Percentiles rank a stretch among this genome's conserved stretches.
phyloP scores from a whole-genome alignment of 2,329 filamentous ascomycete species.

The Phyllosticta capitalensis region DNA sequence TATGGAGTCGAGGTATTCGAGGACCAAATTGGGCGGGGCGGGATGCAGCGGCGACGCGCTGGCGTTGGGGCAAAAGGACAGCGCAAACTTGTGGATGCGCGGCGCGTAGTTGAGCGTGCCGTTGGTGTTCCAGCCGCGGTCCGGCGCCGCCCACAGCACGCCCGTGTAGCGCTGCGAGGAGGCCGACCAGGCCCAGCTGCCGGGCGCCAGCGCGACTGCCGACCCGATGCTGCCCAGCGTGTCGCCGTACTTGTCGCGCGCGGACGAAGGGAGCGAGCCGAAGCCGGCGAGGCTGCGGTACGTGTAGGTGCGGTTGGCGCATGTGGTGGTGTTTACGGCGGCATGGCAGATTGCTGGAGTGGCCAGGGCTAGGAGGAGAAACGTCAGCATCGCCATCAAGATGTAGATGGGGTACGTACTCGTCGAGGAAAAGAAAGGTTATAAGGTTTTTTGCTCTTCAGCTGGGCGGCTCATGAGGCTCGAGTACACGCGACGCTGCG shows the following conservation, averaged over 20 bases:
- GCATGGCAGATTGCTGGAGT: neutral
- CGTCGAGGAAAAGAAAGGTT: too few relatives aligned
- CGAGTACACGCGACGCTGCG: neutral
- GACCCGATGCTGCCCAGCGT: constrained; percentile 60
- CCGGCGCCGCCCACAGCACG: constrained; percentile 53
- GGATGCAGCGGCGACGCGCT: constrained; percentile 44
- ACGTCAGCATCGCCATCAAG: neutral
- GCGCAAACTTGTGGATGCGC: constrained; percentile 57
- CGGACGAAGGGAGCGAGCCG: constrained; percentile 51
- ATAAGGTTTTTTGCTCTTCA: too few relatives aligned
- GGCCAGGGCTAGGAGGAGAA: neutral
- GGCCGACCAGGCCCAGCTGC: constrained; percentile 47
- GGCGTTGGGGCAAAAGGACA: constrained; percentile 47
- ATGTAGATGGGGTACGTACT: too few relatives aligned
- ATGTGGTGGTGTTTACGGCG: constrained; percentile 31
- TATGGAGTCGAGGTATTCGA: constrained; percentile 56
- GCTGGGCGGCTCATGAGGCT: neutral
- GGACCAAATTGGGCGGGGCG: constrained; percentile 49
- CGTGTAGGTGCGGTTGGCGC: constrained; percentile 53
- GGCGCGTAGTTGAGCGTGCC: constrained; percentile 45
- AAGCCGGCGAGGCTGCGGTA: constrained; percentile 61
- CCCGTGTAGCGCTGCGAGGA: constrained; percentile 52
- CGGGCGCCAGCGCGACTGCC: constrained; percentile 52
- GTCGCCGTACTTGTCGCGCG: constrained; percentile 58
- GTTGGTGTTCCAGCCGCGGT: constrained; percentile 65